Conservation (phyloP, 495 filamentous ascomycete species). For the Elasticomyces elasticus region DNA sequence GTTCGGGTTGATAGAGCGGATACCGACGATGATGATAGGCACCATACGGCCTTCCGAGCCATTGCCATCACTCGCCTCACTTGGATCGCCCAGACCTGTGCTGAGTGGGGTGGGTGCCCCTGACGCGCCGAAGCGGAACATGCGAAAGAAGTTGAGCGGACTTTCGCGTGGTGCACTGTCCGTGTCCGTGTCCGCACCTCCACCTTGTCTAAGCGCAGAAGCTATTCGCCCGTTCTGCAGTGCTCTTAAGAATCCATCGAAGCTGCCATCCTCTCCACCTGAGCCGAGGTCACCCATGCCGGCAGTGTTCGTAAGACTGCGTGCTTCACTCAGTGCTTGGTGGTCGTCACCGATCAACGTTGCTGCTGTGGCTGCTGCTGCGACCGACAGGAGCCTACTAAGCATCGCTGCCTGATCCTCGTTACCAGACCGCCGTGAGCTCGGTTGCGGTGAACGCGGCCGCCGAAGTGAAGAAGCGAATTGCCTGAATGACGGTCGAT, state of each 20-base stretch:
- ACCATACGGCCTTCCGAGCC: conserved; percentile 52
- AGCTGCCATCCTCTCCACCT: conserved; percentile 35
- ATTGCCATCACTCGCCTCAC: conserved; percentile 39
- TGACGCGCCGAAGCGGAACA: conserved; percentile 38
- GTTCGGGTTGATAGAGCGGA: conserved; percentile 52
- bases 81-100: conserved; percentile 9
- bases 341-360: conserved; percentile 38
- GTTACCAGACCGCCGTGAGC: conserved; percentile 10
- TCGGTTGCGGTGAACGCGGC: conserved; percentile 29
- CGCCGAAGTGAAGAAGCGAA: conserved; percentile 33
- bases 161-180: conserved; percentile 23
- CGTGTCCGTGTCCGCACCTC: conserved; percentile 24
- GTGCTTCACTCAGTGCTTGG: conserved; percentile 31
- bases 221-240: conserved; percentile 38
- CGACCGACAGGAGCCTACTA: conserved; percentile 36
- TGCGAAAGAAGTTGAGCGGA: conserved; percentile 39
- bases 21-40: conserved; percentile 62
- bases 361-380: conserved; percentile 38
- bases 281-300: conserved; percentile 20
- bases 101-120: conserved; percentile 8
- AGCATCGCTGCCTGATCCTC: conserved; percentile 39
- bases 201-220: conserved; percentile 32
- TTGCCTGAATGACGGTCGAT: conserved; percentile 26
- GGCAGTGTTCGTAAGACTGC: conserved; percentile 19
- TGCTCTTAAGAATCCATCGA: conserved; percentile 37